phyloP scores from a whole-genome alignment of 1,284 basidiomycete species.

The Cerrena zonata region DNA sequence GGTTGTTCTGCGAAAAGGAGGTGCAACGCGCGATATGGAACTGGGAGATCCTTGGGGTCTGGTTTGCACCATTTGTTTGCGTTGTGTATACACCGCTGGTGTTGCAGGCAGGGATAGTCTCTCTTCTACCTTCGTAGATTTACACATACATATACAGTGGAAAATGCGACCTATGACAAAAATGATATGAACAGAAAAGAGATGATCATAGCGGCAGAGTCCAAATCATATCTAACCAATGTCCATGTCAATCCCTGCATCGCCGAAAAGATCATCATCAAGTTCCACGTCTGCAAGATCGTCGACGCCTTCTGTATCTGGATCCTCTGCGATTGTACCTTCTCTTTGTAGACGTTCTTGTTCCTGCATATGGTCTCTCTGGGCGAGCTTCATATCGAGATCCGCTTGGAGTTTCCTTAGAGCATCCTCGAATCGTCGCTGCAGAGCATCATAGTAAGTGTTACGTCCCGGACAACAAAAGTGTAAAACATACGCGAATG shows the following conservation, averaged over 20 bases:
- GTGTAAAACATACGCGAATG: slow-evolving; percentile 57
- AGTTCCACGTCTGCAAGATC: slow-evolving; percentile 33
- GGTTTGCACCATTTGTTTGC: slow-evolving; percentile 73
- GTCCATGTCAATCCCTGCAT: slow-evolving; percentile 35
- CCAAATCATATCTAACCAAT: slow-evolving; percentile 30
- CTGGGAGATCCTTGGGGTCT: slow-evolving; percentile 67
- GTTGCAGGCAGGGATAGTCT: slow-evolving; percentile 60
- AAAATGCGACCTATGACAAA: slow-evolving; percentile 3
- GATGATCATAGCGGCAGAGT: no score
- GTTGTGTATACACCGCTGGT: slow-evolving; percentile 65
- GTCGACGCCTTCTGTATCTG: slow-evolving; percentile 39
- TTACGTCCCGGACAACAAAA: neutral
- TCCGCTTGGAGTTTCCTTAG: slow-evolving; percentile 83
- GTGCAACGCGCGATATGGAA: slow-evolving; percentile 51
- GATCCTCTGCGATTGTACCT: slow-evolving; percentile 45
- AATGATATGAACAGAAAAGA: slow-evolving; percentile 6
- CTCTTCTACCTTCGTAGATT: slow-evolving; percentile 34
- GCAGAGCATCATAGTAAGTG: slow-evolving; percentile 8
- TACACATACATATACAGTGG: slow-evolving; percentile 1
- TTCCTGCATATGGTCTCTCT: slow-evolving; percentile 73
- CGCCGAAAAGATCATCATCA: slow-evolving; percentile 48
- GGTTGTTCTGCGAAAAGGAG: slow-evolving; percentile 45
- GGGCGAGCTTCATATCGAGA: slow-evolving; percentile 79
- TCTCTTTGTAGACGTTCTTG: slow-evolving; percentile 62
- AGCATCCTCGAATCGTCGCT: slow-evolving; percentile 93